Evolutionary conservation across 2,329 filamentous ascomycete species (phyloP), one percentile per base, ranked within the genome.

Genomic region (Sarocladiaceae sp.): DNA sequence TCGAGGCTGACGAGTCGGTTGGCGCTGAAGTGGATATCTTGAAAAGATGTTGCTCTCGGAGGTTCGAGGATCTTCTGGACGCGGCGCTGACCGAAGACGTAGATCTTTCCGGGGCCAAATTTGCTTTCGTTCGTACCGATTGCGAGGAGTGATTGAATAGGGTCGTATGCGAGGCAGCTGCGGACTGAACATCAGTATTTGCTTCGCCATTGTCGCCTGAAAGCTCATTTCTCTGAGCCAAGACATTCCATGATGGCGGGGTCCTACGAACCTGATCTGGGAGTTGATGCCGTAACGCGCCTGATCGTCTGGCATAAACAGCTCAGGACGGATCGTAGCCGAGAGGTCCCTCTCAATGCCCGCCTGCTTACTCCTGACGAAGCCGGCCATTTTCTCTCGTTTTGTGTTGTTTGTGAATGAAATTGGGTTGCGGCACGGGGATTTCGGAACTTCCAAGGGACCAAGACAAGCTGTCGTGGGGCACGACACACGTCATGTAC

Each of bases 301-400:
- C 61, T 90, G 88, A 70, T 96, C 90, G 66, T 97, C 91, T 22
- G 93, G 82, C 54, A 82, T 76, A 66, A 97, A 96, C 13, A 89
- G 73, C 56, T 90, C 88, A 33, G 90, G 81, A 17, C 83, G 77
- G 57, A 97, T 83, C 59, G 86, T 88, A 17, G 85, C 84, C 50
- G 92, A 96, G 59, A 99, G 80, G 72, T 97, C 94, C 71, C 87
- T 89, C 66, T 91, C 87, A 61, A 99, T 87, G 63, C 94, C 94
- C 53, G 90, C 83, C 78, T 97, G 94, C 78, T 96, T 97, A 61
- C 89, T 88, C 66, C 94, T 81, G 57, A 99, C 75, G 66, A 97
- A 93, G 62, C 88, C 83, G 52, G 92, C 84, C 92, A 97, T 97
- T 37, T 37, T 37, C 18, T 22, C 31, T 29, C 25, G 13, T 10